Percentiles rank a stretch among this genome's conserved stretches.
These are phyloP conservation scores for Allium sativum DNA, from an alignment of 106 monocot species.

Conservation along the genomic window DNA sequence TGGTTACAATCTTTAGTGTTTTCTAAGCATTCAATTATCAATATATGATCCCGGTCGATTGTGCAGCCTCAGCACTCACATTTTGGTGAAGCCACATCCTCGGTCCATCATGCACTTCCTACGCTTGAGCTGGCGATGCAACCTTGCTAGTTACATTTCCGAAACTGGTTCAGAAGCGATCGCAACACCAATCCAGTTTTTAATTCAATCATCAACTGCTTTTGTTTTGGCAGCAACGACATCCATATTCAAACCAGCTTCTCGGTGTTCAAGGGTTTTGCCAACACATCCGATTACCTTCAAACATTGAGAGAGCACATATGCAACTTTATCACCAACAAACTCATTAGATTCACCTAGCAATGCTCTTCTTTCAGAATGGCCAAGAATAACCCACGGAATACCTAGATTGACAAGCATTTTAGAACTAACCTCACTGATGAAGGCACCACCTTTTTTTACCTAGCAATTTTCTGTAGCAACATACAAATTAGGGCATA, in stretches of 20 bases:
- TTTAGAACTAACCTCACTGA: conserved; percentile 54
- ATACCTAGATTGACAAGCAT: too few species aligned
- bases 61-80: too few species aligned
- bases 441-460: conserved; percentile 74
- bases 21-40: too few species aligned
- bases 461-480: conserved; percentile 82
- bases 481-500: conserved; percentile 60
- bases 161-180: conserved; percentile 91
- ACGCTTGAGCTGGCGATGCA: conserved; percentile 74
- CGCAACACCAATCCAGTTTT: conserved; percentile 65
- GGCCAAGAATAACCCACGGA: too few species aligned
- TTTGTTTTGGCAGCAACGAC: conserved; percentile 78
- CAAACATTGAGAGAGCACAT: conserved; percentile 64
- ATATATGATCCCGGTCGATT: too few species aligned
- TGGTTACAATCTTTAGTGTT: too few species aligned
- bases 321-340: conserved; percentile 82
- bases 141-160: conserved; percentile 94
- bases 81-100: too few species aligned
- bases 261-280: conserved; percentile 75
- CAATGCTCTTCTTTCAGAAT: too few species aligned
- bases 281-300: conserved; percentile 92
- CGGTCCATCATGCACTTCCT: conserved; percentile 18
- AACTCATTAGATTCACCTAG: conserved; percentile 13
- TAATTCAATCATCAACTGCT: conserved; percentile 56
- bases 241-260: conserved; percentile 58